phyloP scores from a whole-genome alignment of 352 stramenopile genomes.

The Phytopythium chamaehyphon region DNA sequence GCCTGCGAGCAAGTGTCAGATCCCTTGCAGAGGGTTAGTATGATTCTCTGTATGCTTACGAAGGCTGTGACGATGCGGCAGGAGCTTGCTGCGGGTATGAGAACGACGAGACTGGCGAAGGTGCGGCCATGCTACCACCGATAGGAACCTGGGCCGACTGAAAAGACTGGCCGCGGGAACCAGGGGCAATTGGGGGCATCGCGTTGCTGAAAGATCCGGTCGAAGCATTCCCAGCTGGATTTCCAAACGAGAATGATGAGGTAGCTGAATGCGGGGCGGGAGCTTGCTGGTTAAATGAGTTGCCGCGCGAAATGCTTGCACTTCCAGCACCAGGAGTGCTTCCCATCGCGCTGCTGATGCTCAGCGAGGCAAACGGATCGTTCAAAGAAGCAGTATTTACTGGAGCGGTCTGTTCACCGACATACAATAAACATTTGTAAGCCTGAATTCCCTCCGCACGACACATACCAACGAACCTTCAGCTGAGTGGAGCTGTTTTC shows the following conservation, averaged over 20 bases:
- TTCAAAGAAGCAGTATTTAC: constrained; percentile 40
- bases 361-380: constrained; percentile 73
- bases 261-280: constrained; percentile 6
- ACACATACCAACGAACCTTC: background rate
- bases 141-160: background rate
- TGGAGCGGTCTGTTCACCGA: constrained; percentile 3
- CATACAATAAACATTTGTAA: background rate
- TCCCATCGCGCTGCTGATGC: constrained; percentile 42
- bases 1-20: background rate
- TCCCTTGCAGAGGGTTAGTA: background rate
- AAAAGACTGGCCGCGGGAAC: constrained; percentile 5
- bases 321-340: constrained; percentile 21
- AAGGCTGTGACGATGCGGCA: constrained; percentile 1
- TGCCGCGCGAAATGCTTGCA: constrained; percentile 26
- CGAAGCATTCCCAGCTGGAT: constrained; percentile 5
- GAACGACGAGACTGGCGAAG: constrained; percentile 36
- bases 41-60: constrained; percentile 2
- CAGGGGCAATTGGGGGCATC: background rate
- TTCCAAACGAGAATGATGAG: constrained; percentile 15
- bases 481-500: constrained; percentile 6
- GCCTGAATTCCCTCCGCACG: background rate
- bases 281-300: constrained; percentile 26
- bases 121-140: background rate
- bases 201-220: constrained; percentile 20
- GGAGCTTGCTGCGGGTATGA: constrained; percentile 17